Evolutionary conservation across 2,329 filamentous ascomycete genomes (phyloP), one percentile per base, ranked within the genome.

Genomic region (Penicillium concentricum): DNA sequence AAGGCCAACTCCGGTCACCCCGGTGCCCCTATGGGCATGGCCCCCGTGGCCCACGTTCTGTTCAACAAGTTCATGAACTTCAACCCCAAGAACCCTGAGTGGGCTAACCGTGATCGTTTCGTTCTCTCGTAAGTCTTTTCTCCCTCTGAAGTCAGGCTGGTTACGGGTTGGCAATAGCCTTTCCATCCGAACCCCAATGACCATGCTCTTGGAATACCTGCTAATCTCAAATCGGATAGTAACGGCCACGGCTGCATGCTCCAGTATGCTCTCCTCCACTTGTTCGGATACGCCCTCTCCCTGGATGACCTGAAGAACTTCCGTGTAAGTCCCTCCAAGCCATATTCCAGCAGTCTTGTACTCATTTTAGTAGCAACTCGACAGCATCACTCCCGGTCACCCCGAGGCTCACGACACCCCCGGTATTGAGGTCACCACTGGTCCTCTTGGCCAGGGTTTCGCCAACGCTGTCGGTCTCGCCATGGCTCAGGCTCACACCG

Each of bases 191-290:
- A n/a, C 20, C 10, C 6, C 16, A 28, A 44, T 35, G 28, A 32
- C 16, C 15, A 8, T 22, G 5, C 13, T 16, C 16, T n/a, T 41
- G 26, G 26, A 35, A 30, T 13, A 6, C 9, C 18, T 9, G 20
- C 54, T 56, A 5, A 56, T n/a, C 34, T 20, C 15, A 8, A 35
- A 28, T 60, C 49, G 28, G 26, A 45, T 70, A 97, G 92, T 61
- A 99, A 99, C 84, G 94, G 94, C 69, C 94, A 99, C 82, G 94
- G 89, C 70, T 99, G 94, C 86, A 96, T 99, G 92, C 91, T 99
- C 60, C 94, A 97, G 78, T 99, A 99, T 87, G 90, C 93, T 72
- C 86, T 99, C 68, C 89, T 99, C 72, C 94, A 99, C 83, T 84
- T 99, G 56, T 96, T 92, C 79, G 94, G 94, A 77, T 99, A 96